Evolutionary conservation across 1,284 basidiomycete genomes (phyloP), one percentile per base, ranked within the genome.

Genomic region (Puccinia coronata): DNA sequence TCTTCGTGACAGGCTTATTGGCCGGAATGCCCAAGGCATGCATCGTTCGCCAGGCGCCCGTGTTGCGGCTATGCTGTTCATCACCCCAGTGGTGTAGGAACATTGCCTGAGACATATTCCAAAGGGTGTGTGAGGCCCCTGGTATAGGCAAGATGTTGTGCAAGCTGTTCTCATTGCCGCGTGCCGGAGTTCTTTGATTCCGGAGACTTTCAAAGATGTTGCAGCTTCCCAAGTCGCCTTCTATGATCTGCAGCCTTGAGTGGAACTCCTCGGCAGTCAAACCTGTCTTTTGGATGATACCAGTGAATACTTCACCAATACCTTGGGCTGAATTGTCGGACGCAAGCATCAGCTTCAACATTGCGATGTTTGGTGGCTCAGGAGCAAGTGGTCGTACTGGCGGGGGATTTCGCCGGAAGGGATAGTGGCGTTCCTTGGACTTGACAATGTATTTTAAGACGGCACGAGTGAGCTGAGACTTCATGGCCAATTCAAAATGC

Each of bases 71-170:
- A n/a, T 72, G n/a, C 23, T 51, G 31, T 2, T 49, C 20, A 72
- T 72, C n/a, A 11, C 47, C 70, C 41, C 41, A 51, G 18, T 72
- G 53, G 11, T 31, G 1, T 25, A 72, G n/a, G 53, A 53, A 55
- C 11, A 72, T 72, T 8, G 70, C 53, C 20, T 72, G 70, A 36
- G 25, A 6, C 4, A 72, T 55, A 53, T 72, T 72, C 70, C 70
- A 72, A 11, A 53, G 8, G 12, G 47, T 53, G 23, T 72, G 70
- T 53, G 70, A 25, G 16, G 41, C 70, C 25, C 70, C 70, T 3
- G 34, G 47, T 1, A 72, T 72, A 18, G 43, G n/a, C 61, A 65
- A 11, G 20, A 65, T 16, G 18, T 65, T 36, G 6, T 14, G 8
- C 2, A 65, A 16, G 9, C 18, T 20, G 6, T 34, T n/a, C 16